phyloP scores from a whole-genome alignment of 2,329 filamentous ascomycete species.

The Corynespora cassiicola region DNA sequence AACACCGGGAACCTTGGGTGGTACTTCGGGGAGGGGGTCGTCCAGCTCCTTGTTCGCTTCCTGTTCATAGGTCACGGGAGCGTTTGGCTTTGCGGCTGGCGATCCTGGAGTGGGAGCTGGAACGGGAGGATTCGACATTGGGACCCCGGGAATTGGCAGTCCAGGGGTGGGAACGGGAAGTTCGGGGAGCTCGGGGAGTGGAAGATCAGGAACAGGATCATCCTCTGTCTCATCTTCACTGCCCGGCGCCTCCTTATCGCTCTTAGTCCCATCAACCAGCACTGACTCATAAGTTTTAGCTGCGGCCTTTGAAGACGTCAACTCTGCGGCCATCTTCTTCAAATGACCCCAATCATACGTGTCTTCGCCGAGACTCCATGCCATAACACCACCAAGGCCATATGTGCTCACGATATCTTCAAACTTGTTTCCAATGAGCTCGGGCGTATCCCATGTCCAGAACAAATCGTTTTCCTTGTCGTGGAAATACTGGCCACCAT shows the following conservation, averaged over 20 bases:
- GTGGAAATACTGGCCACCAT: conserved; percentile 73
- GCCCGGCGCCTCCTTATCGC: conserved; percentile 1
- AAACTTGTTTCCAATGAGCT: conserved; percentile 68
- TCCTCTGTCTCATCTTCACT: not conserved
- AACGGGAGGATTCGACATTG: too few relatives aligned
- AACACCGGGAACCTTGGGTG: too few relatives aligned
- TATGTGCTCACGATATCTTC: conserved; percentile 62
- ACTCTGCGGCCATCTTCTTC: conserved; percentile 45
- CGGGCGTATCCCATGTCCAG: conserved; percentile 76
- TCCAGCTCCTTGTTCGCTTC: too few relatives aligned
- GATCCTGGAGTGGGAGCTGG: too few relatives aligned
- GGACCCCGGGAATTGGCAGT: too few relatives aligned
- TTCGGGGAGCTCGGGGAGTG: too few relatives aligned
- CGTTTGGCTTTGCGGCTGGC: too few relatives aligned
- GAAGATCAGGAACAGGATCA: too few relatives aligned
- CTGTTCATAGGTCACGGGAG: too few relatives aligned
- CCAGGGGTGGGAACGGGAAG: too few relatives aligned
- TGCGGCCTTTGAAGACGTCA: conserved; percentile 5
- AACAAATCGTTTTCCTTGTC: conserved; percentile 66
- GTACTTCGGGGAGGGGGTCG: too few relatives aligned
- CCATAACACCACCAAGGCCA: conserved; percentile 73
- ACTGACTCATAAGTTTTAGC: conserved; percentile 5
- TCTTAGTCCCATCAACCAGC: conserved; percentile 3
- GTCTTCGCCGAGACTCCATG: conserved; percentile 77
- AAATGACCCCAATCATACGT: conserved; percentile 49